Percentiles rank a stretch among this genome's conserved stretches.
Conservation (phyloP, 352 stramenopile species). For the Globisporangium paddicum region DNA sequence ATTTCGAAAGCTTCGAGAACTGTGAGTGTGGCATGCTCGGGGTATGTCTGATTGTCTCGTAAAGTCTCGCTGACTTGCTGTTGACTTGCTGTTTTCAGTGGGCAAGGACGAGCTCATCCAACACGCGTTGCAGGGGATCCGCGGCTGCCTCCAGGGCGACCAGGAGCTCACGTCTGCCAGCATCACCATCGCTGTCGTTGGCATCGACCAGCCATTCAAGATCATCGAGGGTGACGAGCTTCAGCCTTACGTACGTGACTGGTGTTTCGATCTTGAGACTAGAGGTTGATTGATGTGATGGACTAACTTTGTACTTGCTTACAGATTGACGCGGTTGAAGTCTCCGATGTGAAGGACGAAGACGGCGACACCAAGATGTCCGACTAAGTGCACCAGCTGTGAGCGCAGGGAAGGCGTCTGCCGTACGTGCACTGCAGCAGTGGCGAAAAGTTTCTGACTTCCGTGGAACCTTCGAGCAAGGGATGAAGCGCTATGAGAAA, state of each 20-base stretch:
- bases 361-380: constrained; percentile 80
- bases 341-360: constrained; percentile 81
- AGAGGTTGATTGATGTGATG: neutral
- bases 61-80: too few relatives aligned
- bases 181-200: constrained; percentile 93
- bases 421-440: neutral
- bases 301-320: constrained; percentile 7
- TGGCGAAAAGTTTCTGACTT: neutral
- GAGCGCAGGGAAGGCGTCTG: neutral
- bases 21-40: constrained; percentile 36
- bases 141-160: constrained; percentile 94
- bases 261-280: neutral
- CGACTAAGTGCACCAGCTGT: constrained; percentile 37
- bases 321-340: constrained; percentile 84
- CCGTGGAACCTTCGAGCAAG: neutral
- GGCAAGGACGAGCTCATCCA: constrained; percentile 96
- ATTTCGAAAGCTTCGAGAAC: constrained; percentile 92
- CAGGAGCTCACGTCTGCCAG: constrained; percentile 94
- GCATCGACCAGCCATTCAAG: constrained; percentile 90
- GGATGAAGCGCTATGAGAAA: neutral
- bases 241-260: constrained; percentile 89
- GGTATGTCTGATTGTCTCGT: too few relatives aligned
- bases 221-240: constrained; percentile 93
- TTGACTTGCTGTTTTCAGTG: constrained; percentile 42
- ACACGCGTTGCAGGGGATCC: constrained; percentile 95